Evolutionary conservation across 352 stramenopile species (phyloP).

Genomic region (Phytophthora litchii): DNA sequence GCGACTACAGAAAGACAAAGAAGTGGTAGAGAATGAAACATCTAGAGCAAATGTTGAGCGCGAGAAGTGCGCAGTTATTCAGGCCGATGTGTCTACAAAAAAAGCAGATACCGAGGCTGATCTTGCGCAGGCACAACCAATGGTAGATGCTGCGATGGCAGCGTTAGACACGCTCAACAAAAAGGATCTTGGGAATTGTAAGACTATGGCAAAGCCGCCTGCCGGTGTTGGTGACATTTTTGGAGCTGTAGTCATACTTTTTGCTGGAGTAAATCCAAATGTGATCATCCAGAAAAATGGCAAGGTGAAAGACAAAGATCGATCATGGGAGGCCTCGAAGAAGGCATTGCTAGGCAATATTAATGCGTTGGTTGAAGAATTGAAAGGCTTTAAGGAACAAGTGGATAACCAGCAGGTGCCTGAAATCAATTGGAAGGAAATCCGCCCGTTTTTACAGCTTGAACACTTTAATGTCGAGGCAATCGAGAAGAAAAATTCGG

Average conservation of each 20-base stretch:
- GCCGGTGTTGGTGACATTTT: conserved; percentile 90
- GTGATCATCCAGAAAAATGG: conserved; percentile 91
- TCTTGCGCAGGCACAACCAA: conserved; percentile 73
- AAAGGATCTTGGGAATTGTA: conserved; percentile 90
- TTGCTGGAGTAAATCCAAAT: conserved; percentile 75
- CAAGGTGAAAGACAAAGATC: conserved; percentile 95
- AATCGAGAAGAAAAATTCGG: conserved; percentile 88
- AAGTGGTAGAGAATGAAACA: conserved; percentile 93
- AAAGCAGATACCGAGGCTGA: conserved; percentile 85
- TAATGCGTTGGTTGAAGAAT: conserved; percentile 92
- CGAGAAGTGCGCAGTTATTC: conserved; percentile 91
- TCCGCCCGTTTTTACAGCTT: conserved; percentile 77
- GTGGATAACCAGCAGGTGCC: conserved; percentile 73
- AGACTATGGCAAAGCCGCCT: conserved; percentile 92
- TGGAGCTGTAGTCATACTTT: conserved; percentile 74
- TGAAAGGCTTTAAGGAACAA: conserved; percentile 83
- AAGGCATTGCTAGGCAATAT: conserved; percentile 93
- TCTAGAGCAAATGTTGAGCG: conserved; percentile 90
- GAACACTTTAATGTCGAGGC: conserved; percentile 83
- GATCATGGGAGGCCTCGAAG: conserved; percentile 93
- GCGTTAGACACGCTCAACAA: conserved; percentile 91
- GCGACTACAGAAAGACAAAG: conserved; percentile 91
- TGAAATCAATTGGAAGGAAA: conserved; percentile 84
- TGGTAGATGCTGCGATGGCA: conserved; percentile 88
- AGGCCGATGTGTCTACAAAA: conserved; percentile 91